Evolutionary conservation across 352 stramenopile genomes (phyloP).

Genomic region (Pythium scleroteichum): DNA sequence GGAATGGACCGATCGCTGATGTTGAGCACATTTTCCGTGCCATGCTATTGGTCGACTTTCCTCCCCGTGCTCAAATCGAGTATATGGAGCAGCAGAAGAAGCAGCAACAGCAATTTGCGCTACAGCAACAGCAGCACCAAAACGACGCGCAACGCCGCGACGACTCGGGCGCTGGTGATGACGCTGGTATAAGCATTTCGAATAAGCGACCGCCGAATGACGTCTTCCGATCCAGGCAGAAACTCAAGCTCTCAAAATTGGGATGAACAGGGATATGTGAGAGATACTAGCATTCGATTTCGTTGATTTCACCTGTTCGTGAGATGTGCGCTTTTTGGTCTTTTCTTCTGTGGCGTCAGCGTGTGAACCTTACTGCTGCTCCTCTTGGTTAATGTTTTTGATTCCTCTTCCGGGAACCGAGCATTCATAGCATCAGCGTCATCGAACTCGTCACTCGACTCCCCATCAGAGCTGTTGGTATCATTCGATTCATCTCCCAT

Average conservation of each 20-base stretch:
- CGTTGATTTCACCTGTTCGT: slow-evolving; percentile 11
- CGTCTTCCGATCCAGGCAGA: slow-evolving; percentile 83
- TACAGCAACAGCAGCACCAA: slow-evolving; percentile 58
- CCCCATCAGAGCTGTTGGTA: slow-evolving; percentile 32
- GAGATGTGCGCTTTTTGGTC: slow-evolving; percentile 11
- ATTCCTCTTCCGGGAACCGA: background rate
- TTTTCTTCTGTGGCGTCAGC: slow-evolving; percentile 35
- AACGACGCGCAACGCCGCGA: slow-evolving; percentile 41
- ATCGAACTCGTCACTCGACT: slow-evolving; percentile 6
- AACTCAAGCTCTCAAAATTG: slow-evolving; percentile 85
- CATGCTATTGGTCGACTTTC: slow-evolving; percentile 84
- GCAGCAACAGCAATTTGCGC: slow-evolving; percentile 50
- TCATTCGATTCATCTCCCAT: background rate
- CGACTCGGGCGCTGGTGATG: slow-evolving; percentile 35
- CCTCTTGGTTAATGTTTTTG: slow-evolving; percentile 9
- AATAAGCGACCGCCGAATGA: slow-evolving; percentile 86
- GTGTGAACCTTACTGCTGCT: slow-evolving; percentile 6
- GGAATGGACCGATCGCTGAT: slow-evolving; percentile 86
- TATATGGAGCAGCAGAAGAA: slow-evolving; percentile 60
- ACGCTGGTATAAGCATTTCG: slow-evolving; percentile 45
- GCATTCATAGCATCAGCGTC: too few relatives aligned
- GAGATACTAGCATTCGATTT: slow-evolving; percentile 14
- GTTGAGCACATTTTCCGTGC: slow-evolving; percentile 86
- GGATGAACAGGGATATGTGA: slow-evolving; percentile 32
- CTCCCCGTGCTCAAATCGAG: slow-evolving; percentile 68